Conservation (phyloP, 192 early-diverging fungal genomes). For the Phlyctochytrium bullatum region DNA sequence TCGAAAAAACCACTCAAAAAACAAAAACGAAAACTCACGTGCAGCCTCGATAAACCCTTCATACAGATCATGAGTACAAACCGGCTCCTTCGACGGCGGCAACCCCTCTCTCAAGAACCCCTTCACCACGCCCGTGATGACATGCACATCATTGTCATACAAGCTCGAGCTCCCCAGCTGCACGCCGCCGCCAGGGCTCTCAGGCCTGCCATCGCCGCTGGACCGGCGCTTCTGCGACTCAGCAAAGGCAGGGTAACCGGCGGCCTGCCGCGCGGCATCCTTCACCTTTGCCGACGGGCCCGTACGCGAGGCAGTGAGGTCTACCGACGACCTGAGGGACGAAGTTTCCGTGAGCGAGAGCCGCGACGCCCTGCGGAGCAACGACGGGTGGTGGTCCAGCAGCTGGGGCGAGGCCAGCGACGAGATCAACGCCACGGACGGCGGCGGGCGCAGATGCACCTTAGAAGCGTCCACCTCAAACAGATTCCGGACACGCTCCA, state of each 20-base stretch:
- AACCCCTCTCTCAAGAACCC: conserved; percentile 45
- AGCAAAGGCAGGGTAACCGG: conserved; percentile 2
- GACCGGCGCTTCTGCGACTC: conserved; percentile 11
- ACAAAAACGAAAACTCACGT: conserved; percentile 27
- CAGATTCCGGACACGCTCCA: conserved; percentile 36
- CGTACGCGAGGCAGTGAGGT: neutral
- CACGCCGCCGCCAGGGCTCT: conserved; percentile 5
- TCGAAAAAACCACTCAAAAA: conserved; percentile 13
- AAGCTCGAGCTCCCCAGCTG: conserved; percentile 10
- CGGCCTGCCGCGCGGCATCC: neutral
- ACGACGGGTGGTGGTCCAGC: conserved; percentile 19
- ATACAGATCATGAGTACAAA: conserved; percentile 46
- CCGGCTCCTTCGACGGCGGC: conserved; percentile 39
- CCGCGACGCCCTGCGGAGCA: conserved; percentile 27
- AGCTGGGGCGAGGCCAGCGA: conserved; percentile 20
- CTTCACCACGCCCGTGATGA: conserved; percentile 52
- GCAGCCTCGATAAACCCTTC: conserved; percentile 47
- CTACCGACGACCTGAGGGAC: conserved; percentile 24
- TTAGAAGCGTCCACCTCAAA: conserved; percentile 37
- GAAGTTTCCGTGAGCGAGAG: conserved; percentile 46
- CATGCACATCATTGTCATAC: conserved; percentile 59
- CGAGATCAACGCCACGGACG: conserved; percentile 19
- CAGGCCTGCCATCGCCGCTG: neutral
- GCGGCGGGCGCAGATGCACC: conserved; percentile 39
- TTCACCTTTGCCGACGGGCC: conserved; percentile 3